Conservation (phyloP, 352 stramenopile species). For the Globisporangium splendens region DNA sequence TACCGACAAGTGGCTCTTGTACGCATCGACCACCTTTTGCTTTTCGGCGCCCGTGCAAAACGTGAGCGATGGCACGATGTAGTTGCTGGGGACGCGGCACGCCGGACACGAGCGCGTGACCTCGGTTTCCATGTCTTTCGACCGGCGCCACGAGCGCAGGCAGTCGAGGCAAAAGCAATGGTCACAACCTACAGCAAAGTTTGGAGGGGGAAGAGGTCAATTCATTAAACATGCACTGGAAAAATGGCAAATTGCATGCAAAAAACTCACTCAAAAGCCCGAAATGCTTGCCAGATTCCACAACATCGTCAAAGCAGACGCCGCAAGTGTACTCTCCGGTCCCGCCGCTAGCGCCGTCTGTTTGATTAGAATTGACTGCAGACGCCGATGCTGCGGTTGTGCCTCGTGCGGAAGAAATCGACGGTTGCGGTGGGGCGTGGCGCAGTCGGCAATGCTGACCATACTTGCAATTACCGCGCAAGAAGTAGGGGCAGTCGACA, state of each 20-base stretch:
- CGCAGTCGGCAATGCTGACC: slow-evolving; percentile 61
- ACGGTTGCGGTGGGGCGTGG: slow-evolving; percentile 20
- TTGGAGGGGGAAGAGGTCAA: not conserved
- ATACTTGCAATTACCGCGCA: slow-evolving; percentile 75
- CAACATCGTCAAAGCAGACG: slow-evolving; percentile 84
- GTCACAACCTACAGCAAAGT: slow-evolving; percentile 34
- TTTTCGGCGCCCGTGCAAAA: slow-evolving; percentile 71
- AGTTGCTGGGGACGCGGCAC: slow-evolving; percentile 65
- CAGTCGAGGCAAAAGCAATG: slow-evolving; percentile 81
- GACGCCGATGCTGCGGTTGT: not conserved
- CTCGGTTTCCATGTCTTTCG: slow-evolving; percentile 71
- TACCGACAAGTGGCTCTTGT: slow-evolving; percentile 71
- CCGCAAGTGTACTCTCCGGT: slow-evolving; percentile 61
- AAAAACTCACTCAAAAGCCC: slow-evolving; percentile 60
- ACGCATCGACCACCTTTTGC: slow-evolving; percentile 46
- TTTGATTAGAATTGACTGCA: slow-evolving; percentile 8
- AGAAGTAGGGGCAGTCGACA: slow-evolving; percentile 74
- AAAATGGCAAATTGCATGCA: no score
- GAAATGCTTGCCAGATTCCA: slow-evolving; percentile 74
- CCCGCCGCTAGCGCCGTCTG: not conserved
- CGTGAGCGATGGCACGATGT: slow-evolving; percentile 74
- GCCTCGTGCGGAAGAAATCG: not conserved
- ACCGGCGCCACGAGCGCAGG: slow-evolving; percentile 63
- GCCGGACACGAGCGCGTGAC: slow-evolving; percentile 64
- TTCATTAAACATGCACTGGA: no score